phyloP scores from a whole-genome alignment of 2,329 filamentous ascomycete genomes.

The Ceratocystis albifundus region DNA sequence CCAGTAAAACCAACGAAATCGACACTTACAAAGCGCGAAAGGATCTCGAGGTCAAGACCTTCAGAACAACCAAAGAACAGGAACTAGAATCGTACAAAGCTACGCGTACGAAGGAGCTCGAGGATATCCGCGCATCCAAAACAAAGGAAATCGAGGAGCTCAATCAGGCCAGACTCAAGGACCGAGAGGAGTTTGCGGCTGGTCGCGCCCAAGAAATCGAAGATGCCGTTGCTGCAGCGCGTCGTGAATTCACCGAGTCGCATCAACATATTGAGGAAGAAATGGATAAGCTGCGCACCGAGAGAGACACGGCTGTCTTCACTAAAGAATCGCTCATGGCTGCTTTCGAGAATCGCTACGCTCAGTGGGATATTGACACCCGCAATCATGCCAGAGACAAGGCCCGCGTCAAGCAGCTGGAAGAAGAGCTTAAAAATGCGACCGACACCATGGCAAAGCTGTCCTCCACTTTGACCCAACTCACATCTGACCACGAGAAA shows the following conservation, averaged over 20 bases:
- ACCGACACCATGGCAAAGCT: conserved; percentile 9
- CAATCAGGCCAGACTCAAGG: conserved; percentile 7
- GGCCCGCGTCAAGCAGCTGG: not conserved
- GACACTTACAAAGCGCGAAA: conserved; percentile 22
- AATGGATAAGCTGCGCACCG: conserved; percentile 10
- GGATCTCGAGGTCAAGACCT: conserved; percentile 19
- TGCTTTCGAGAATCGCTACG: conserved; percentile 20
- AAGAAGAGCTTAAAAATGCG: conserved; percentile 16
- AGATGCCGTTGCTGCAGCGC: conserved; percentile 12
- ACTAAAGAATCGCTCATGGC: conserved; percentile 21
- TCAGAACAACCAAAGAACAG: conserved; percentile 20
- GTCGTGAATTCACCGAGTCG: conserved; percentile 12
- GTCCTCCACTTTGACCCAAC: conserved; percentile 8
- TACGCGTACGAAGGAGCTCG: conserved; percentile 21
- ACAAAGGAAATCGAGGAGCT: conserved; percentile 18
- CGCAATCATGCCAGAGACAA: conserved; percentile 12
- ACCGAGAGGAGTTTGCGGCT: not conserved
- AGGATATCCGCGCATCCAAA: conserved; percentile 18
- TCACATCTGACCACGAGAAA: conserved; percentile 15
- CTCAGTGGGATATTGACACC: conserved; percentile 18
- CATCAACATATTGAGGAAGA: conserved; percentile 13
- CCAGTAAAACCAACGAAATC: conserved; percentile 22
- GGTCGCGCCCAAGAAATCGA: conserved; percentile 16
- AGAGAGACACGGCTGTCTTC: conserved; percentile 20
- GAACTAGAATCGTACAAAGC: conserved; percentile 20